A percentile compares a stretch with the other conserved stretches of the same genome.
Evolutionary conservation across 1,139 yeast genomes (phyloP).

Genomic region (Suhomyces guaymorum): DNA sequence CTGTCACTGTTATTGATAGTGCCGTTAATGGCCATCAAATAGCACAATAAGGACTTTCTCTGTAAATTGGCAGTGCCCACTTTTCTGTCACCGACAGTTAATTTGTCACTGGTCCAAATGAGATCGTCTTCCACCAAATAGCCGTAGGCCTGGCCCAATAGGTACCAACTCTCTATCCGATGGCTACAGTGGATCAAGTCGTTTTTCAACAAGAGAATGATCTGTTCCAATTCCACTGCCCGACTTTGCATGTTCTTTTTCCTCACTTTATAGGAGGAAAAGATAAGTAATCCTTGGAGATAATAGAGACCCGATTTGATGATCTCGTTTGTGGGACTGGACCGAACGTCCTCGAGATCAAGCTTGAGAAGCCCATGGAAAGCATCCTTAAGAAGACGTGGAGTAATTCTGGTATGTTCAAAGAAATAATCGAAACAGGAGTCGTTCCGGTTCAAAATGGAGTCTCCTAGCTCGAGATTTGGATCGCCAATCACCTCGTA

Average conservation of each 20-base stretch:
- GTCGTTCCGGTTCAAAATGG: slow-evolving; percentile 42
- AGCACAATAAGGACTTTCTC: slow-evolving; percentile 70
- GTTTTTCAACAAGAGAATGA: slow-evolving; percentile 60
- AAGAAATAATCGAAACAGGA: slow-evolving; percentile 52
- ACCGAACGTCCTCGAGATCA: slow-evolving; percentile 27
- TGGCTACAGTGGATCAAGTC: slow-evolving; percentile 69
- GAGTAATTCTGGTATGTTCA: slow-evolving; percentile 47
- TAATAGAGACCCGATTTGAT: slow-evolving; percentile 63
- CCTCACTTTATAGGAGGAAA: slow-evolving; percentile 64
- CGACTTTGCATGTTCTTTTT: slow-evolving; percentile 78
- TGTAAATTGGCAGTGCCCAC: slow-evolving; percentile 64
- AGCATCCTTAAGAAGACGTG: slow-evolving; percentile 52
- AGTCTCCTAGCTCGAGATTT: slow-evolving; percentile 35
- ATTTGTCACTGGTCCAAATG: slow-evolving; percentile 86
- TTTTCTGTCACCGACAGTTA: slow-evolving; percentile 66
- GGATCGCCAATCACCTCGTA: slow-evolving; percentile 76
- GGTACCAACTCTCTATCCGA: slow-evolving; percentile 83
- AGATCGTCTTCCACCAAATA: slow-evolving; percentile 83
- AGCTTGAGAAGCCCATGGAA: slow-evolving; percentile 56
- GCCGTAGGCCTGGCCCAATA: slow-evolving; percentile 80
- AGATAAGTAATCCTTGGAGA: slow-evolving; percentile 67
- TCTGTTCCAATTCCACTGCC: slow-evolving; percentile 76
- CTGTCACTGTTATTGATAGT: slow-evolving; percentile 26
- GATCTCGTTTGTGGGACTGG: slow-evolving; percentile 15
- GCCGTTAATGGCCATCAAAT: slow-evolving; percentile 70